Evolutionary conservation across 169 alveolate genomes (phyloP).

Genomic region (Cryptosporidium meleagridis): DNA sequence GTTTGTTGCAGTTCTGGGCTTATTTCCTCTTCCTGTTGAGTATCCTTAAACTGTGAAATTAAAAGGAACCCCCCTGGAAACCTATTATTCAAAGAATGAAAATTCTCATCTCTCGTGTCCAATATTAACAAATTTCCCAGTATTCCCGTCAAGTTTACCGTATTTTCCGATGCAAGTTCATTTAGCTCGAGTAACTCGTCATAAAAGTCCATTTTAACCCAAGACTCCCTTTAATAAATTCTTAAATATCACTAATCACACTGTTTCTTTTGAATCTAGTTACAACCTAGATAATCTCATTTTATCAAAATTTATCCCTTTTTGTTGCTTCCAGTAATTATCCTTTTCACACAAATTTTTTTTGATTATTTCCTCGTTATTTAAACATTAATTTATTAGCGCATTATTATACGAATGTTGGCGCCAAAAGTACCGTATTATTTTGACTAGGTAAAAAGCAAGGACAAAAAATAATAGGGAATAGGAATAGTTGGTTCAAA

Average conservation of each 20-base stretch:
- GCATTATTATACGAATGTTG: not conserved
- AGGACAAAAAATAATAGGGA: not conserved
- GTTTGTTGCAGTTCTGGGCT: not conserved
- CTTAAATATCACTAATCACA: not conserved
- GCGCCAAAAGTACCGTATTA: constrained; percentile 8
- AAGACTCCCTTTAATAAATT: not conserved
- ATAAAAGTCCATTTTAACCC: constrained; percentile 8
- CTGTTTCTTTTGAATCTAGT: not conserved
- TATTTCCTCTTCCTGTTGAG: not conserved
- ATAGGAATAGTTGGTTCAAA: not conserved
- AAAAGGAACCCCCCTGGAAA: constrained; percentile 33
- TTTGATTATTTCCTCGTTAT: not conserved
- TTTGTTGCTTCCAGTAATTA: not conserved
- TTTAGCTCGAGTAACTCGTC: constrained; percentile 12
- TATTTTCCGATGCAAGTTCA: not conserved
- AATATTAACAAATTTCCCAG: not conserved
- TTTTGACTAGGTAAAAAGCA: constrained; percentile 5
- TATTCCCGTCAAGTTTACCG: constrained; percentile 14
- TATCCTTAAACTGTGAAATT: not conserved
- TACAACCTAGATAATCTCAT: not conserved
- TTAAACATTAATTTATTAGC: not conserved
- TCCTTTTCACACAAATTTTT: not conserved
- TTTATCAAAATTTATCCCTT: not conserved
- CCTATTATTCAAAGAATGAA: constrained; percentile 26
- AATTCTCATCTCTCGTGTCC: constrained; percentile 51